A percentile compares a stretch with the other conserved stretches of the same genome.
phyloP scores from a whole-genome alignment of 768 basidiomycete species.

The Suillus spraguei region DNA sequence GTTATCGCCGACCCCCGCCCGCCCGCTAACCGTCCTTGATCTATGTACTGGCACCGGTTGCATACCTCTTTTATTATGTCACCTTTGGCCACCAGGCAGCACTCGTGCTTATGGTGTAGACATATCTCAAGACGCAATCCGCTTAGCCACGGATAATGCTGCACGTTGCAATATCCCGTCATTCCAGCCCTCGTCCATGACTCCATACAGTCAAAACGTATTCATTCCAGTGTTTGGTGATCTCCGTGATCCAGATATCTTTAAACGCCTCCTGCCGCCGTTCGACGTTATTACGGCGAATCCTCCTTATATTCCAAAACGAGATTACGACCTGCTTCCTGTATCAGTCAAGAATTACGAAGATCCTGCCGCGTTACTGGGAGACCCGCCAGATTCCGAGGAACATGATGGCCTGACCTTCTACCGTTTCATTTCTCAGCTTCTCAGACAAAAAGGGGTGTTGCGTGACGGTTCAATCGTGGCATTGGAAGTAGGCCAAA shows the following conservation, averaged over 20 bases:
- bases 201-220: constrained; percentile 24
- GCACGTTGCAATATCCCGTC: constrained; percentile 23
- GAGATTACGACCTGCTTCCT: constrained; percentile 65
- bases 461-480: constrained; percentile 56
- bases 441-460: constrained; percentile 55
- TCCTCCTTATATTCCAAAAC: constrained; percentile 80
- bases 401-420: constrained; percentile 57
- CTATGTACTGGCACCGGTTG: constrained; percentile 94
- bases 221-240: constrained; percentile 47
- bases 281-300: constrained; percentile 85
- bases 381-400: constrained; percentile 53
- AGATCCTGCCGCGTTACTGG: constrained; percentile 80
- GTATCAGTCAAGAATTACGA: constrained; percentile 77
- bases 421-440: constrained; percentile 70
- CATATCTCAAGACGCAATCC: constrained; percentile 60
- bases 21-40: constrained; percentile 63
- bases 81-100: constrained; percentile 58
- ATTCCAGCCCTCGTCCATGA: constrained; percentile 1
- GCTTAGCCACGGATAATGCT: constrained; percentile 50
- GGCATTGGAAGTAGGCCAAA: constrained; percentile 79
- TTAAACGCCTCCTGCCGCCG: constrained; percentile 40
- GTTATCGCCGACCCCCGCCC: constrained; percentile 35
- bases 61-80: constrained; percentile 83
- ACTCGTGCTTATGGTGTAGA: constrained; percentile 67
- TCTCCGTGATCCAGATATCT: constrained; percentile 37